Evolutionary conservation across 345 rosid species (phyloP), one percentile per base, ranked within the genome.

Genomic region (Gossypium arboreum): DNA sequence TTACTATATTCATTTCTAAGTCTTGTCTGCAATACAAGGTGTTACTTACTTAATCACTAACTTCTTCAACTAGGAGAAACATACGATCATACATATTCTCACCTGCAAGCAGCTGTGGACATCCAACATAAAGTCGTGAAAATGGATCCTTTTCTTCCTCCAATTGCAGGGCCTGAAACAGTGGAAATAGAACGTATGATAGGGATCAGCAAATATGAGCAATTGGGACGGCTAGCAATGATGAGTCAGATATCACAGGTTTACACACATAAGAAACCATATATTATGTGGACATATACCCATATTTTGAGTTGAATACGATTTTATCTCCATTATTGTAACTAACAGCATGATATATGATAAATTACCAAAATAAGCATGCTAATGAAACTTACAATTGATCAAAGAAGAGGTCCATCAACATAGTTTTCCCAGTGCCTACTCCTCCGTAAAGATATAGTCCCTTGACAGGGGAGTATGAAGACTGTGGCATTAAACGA

Each of bases 391-490:
- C 97, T 86, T 87, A 95, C 98, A 95, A 47, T 78, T 88, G 97
- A 79, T 85, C 79, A 64, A 77, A 95, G 88, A 93, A 95, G 79
- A 95, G 83, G 81, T 95, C 99, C 99, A 95, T 91, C 86, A 95
- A 83, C 99, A 95, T 95, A 60, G 99, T 95, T 84, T 95, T 95
- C 57, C 99, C 98, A 11, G 98, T 95, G 73, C 99, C 99, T 12
- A 95, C 98, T 68, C 99, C 99, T 62, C 98, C 99, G 74, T 90
- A 93, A 39, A 95, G 92, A 77, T 95, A 95, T 25, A 95, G 79
- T 76, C 99, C 99, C 84, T 86, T 90, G 63, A 95, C 94, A 0
- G 99, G 97, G 41, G 98, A 84, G 80, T 79, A 81, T 48, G 90
- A 83, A 73, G 91, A 72, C 80, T 91, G 97, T 0, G 94, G 94